Conservation (phyloP, 345 rosid species). For the Cardamine chenopodiifolia region DNA sequence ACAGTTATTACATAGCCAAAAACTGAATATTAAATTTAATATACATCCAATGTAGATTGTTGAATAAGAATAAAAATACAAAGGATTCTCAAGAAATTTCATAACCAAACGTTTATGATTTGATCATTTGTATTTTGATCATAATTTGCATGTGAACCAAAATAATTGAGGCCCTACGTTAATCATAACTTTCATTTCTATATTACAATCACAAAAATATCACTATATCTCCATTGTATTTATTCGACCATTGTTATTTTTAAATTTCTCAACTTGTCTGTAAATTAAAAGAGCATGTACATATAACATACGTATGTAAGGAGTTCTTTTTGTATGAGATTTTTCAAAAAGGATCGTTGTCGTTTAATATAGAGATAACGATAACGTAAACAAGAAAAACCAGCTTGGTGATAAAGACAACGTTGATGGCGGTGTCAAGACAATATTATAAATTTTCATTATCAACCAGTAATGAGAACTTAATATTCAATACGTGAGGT, state of each 20-base stretch:
- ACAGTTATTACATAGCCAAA: not conserved
- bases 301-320: not conserved
- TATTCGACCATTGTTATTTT: constrained; percentile 18
- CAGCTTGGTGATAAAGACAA: constrained; percentile 38
- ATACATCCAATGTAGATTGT: constrained; percentile 22
- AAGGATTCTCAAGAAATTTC: constrained; percentile 26
- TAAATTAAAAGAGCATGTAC: constrained; percentile 19
- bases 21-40: not conserved
- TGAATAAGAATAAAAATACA: constrained; percentile 27
- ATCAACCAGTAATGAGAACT: constrained; percentile 19
- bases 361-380: constrained; percentile 26
- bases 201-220: constrained; percentile 13
- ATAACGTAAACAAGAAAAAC: constrained; percentile 27
- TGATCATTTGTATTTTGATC: constrained; percentile 35
- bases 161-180: constrained; percentile 46
- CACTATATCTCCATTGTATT: constrained; percentile 14
- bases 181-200: constrained; percentile 38
- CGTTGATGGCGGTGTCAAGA: constrained; percentile 28
- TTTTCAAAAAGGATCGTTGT: constrained; percentile 36
- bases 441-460: constrained; percentile 28
- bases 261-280: constrained; percentile 26
- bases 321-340: not conserved
- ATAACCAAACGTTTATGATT: constrained; percentile 30
- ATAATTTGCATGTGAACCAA: constrained; percentile 45
- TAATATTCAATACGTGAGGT: constrained; percentile 13